Conservation (phyloP, 495 filamentous ascomycete species). For the Aspergillus panamensis region DNA sequence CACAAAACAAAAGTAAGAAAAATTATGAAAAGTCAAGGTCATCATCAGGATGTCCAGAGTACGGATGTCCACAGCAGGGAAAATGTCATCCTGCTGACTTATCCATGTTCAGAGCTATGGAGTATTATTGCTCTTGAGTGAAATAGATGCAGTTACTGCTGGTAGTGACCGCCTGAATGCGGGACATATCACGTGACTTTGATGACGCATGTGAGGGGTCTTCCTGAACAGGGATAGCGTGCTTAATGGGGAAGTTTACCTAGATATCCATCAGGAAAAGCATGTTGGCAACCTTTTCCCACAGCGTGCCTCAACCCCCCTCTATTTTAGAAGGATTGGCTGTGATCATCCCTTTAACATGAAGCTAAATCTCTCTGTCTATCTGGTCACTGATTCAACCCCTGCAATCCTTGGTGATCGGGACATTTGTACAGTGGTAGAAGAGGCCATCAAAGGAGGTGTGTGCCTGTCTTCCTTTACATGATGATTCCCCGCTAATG, state of each 20-base stretch:
- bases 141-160: not conserved
- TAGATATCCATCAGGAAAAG: too few relatives aligned
- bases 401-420: slow-evolving; percentile 67
- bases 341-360: slow-evolving; percentile 18
- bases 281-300: not conserved
- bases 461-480: slow-evolving; percentile 14
- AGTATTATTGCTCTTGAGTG: not conserved
- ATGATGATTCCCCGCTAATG: slow-evolving; percentile 16
- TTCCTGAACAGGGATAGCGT: too few relatives aligned
- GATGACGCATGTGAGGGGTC: too few relatives aligned
- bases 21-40: slow-evolving; percentile 14
- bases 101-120: not conserved
- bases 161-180: too few relatives aligned
- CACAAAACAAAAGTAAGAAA: not conserved
- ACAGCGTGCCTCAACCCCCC: not conserved
- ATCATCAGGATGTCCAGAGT: slow-evolving; percentile 12
- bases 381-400: slow-evolving; percentile 91
- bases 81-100: slow-evolving; percentile 9
- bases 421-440: slow-evolving; percentile 71
- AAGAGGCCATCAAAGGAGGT: slow-evolving; percentile 72
- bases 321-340: not conserved
- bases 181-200: too few relatives aligned
- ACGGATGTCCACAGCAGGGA: slow-evolving; percentile 16
- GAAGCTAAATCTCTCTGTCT: slow-evolving; percentile 61
- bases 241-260: too few relatives aligned